Evolutionary conservation across 768 basidiomycete species (phyloP), one percentile per base, ranked within the genome.

Genomic region (Grammothele lineata): DNA sequence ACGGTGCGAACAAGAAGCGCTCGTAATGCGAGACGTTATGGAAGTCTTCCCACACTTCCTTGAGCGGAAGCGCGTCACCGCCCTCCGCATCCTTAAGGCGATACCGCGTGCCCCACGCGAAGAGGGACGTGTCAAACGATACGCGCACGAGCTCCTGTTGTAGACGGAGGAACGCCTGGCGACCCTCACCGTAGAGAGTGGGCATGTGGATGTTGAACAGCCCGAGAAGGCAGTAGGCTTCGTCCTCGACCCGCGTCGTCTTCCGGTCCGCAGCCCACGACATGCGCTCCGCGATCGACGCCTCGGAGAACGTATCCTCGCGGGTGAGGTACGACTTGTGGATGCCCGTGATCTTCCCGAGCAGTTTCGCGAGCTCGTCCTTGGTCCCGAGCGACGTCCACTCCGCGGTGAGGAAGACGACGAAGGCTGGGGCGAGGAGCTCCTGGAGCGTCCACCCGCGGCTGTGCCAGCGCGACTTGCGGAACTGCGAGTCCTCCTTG

Each of bases 371-470:
- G 23, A 45, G 35, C 4, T 8, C 7, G 3, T 19, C 22, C 18
- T 37, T 45, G 18, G 43, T 45, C 5, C 43, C 43, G 6, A 37
- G 22, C 9, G n/a, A 18, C 2, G 5, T 18, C 43, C 43, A 45
- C 1, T 37, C 15, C 4, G 7, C 2, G 43, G 37, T n/a, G 5
- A 45, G 7, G 25, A 43, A 36, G 4, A 43, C 4, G 4, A 43
- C 10, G 22, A 24, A 15, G 5, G 7, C 7, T 6, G 43, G 43
- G 1, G 33, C 43, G 22, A 43, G 19, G 14, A 43, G 43, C 22
- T 43, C 34, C n/a, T 43, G 43, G 5, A 43, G 33, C 6, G 43
- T 43, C 43, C 43, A 43, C 3, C 43, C 43, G 7, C 43, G 33
- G 4, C 10, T 26, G 35, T 37, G 35, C 43, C 43, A 45, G 4